Evolutionary conservation across 495 filamentous ascomycete species (phyloP).

Genomic region (Podospora fimiseda): DNA sequence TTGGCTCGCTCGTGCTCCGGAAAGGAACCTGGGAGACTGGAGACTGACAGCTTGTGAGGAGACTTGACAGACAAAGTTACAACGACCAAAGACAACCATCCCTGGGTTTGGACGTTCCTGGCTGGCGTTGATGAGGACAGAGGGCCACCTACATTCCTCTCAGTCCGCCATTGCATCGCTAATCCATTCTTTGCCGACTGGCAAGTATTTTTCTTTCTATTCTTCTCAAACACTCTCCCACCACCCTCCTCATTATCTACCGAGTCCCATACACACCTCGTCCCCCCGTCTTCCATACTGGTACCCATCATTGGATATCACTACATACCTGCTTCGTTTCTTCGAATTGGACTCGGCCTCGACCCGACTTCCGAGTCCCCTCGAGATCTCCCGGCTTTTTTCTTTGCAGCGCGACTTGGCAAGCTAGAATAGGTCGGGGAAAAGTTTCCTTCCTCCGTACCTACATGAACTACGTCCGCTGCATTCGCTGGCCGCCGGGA

Average conservation of each 20-base stretch:
- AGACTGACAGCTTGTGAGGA: constrained; percentile 8
- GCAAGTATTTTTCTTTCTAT: neutral
- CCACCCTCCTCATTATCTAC: neutral
- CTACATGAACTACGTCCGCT: constrained; percentile 12
- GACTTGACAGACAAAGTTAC: no score
- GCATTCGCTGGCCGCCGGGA: constrained; percentile 14
- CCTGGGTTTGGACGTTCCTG: constrained; percentile 6
- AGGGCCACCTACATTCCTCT: neutral
- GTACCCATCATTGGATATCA: no score
- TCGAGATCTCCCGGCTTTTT: no score
- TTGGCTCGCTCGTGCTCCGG: constrained; percentile 8
- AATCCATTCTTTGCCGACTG: neutral
- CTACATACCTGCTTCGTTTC: neutral
- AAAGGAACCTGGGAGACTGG: constrained; percentile 11
- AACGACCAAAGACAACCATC: neutral
- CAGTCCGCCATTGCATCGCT: neutral
- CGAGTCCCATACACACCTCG: neutral
- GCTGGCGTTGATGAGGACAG: neutral
- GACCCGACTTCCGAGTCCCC: neutral
- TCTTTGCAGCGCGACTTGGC: neutral
- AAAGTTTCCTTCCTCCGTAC: neutral
- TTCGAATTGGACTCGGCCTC: neutral
- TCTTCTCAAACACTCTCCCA: neutral
- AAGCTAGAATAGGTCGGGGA: neutral
- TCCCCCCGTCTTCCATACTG: no score